Conservation (phyloP, 1,139 yeast genomes). For the Blastobotrys elegans region DNA sequence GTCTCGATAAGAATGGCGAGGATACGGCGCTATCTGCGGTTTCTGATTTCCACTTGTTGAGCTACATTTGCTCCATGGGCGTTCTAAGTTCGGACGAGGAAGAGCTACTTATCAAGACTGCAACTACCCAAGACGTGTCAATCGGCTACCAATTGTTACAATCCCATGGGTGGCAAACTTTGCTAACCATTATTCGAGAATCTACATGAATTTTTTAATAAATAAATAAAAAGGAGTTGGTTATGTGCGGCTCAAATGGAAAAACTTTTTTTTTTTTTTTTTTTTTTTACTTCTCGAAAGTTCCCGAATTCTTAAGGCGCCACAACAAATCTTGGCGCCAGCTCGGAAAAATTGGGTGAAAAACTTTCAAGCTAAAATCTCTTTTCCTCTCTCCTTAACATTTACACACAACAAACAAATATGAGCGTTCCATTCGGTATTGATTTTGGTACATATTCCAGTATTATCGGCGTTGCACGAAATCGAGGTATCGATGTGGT, state of each 20-base stretch:
- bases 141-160: conserved; percentile 54
- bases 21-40: conserved; percentile 39
- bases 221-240: not conserved
- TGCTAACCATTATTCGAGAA: conserved; percentile 47
- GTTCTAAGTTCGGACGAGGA: conserved; percentile 51
- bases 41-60: conserved; percentile 69
- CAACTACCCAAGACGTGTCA: conserved; percentile 28
- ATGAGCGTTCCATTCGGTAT: conserved; percentile 95
- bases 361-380: not conserved
- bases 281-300: conserved; percentile 6
- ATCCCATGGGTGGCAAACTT: conserved; percentile 72
- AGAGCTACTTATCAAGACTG: conserved; percentile 42
- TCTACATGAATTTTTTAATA: conserved; percentile 15
- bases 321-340: no score
- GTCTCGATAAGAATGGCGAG: conserved; percentile 27
- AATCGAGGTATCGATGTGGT: conserved; percentile 98
- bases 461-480: conserved; percentile 95
- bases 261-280: no score
- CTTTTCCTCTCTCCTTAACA: no score
- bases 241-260: not conserved
- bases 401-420: no score
- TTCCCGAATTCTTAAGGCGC: no score
- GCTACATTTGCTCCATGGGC: conserved; percentile 50
- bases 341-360: not conserved
- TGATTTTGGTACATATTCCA: conserved; percentile 92